Base-by-base conservation (phyloP, 129 eudicot genomes). In the Artemisia annua region DNA sequence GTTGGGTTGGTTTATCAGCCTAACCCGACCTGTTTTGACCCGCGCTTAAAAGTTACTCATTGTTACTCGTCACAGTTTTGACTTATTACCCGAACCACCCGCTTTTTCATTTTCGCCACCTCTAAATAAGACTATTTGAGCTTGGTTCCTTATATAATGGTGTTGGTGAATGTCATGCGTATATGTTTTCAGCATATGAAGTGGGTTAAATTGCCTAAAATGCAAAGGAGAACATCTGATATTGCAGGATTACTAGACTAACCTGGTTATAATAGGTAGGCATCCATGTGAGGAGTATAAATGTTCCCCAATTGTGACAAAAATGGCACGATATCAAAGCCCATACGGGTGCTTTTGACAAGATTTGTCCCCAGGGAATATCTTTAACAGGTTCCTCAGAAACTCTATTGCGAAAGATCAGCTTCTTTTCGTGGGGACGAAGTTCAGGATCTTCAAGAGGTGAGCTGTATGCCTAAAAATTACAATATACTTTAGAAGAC, bases 211-310 rank as follows among this genome's bases (percentile, higher is more conserved):
- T 3, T 24, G 62, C 26, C 64, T 13, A 61, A 70, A 48, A 19
- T 32, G 24, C 11, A 52, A 35, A 32, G 46, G 46, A 1, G 46
- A 39, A 39, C 46, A 22, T 60, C 30, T 48, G 18, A 60, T 60
- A 63, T 63, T 30, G 26, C 54, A 65, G 59, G 32, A 20, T 67
- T 16, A 11, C 67, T 53, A 22, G 60, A 54, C 43, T 54, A 67
- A 87, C 97, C 95, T 90, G 97, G 82, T 90, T 85, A 80, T 90
- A 90, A 63, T 90, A 90, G 3, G 97, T 90, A 63, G 97, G 97
- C 97, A 90, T 90, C 98, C 97, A 90, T 18, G 97, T 90, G 44
- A 90, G 91, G 46, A 90, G 86, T 77, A 90, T 90, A 78, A 90
- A 90, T 10, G 97, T 90, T 50, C 97, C 97, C 95, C 95, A 90